A percentile compares a stretch with the other conserved stretches of the same genome.
phyloP scores from a whole-genome alignment of 441 rosid genomes.

The Monsonia emarginata region DNA sequence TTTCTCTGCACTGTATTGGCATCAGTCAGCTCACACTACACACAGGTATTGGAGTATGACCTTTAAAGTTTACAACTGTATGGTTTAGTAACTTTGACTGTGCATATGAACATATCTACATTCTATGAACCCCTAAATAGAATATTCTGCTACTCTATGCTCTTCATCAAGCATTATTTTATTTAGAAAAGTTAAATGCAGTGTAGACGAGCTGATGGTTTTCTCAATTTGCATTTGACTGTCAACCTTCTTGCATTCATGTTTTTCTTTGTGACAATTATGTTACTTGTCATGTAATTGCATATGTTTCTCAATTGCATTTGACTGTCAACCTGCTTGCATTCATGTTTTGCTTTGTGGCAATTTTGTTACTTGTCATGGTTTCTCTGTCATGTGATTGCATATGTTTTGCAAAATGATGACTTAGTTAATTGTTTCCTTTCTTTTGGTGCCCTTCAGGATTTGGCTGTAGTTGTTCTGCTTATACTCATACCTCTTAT shows the following conservation, averaged over 20 bases:
- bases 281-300: not conserved
- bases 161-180: not conserved
- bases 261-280: not conserved
- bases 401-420: conserved; percentile 13
- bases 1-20: conserved; percentile 6
- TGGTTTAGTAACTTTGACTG: conserved; percentile 11
- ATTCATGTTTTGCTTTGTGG: not conserved
- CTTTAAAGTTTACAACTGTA: conserved; percentile 3
- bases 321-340: not conserved
- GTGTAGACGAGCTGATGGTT: not conserved
- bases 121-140: not conserved
- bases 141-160: not conserved
- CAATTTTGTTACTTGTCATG: conserved; percentile 1
- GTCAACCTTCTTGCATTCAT: not conserved
- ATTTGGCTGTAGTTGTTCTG: conserved; percentile 94
- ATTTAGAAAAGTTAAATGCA: not conserved
- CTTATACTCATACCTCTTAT: conserved; percentile 95
- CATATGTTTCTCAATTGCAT: conserved; percentile 14
- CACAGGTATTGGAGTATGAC: not conserved
- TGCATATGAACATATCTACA: conserved; percentile 6
- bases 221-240: conserved; percentile 8
- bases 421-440: conserved; percentile 10
- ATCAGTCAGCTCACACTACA: conserved; percentile 9
- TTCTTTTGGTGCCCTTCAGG: conserved; percentile 40
- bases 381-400: conserved; percentile 2